Percentiles rank a stretch among this genome's conserved stretches.
Conservation (phyloP, 2,329 filamentous ascomycete species). For the Albifimbria verrucaria region DNA sequence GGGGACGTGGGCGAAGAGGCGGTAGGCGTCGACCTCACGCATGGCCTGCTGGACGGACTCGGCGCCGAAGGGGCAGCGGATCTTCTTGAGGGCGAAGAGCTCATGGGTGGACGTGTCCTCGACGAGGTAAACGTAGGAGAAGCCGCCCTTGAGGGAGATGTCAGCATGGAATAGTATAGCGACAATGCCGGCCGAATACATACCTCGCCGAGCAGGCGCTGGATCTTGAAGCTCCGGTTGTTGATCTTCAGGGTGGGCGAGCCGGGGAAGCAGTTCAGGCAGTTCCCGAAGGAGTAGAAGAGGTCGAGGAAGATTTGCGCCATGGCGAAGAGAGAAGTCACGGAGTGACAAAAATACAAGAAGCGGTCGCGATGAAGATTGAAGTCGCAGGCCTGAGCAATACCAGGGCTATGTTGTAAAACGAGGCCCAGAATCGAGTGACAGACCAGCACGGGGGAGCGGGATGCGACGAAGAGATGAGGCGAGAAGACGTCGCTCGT, state of each 20-base stretch:
- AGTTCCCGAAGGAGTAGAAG: conserved; percentile 88
- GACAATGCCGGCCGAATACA: conserved; percentile 16
- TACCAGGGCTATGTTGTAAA: too few relatives aligned
- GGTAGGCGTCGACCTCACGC: conserved; percentile 96
- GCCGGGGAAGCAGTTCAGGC: conserved; percentile 93
- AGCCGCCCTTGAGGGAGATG: conserved; percentile 66
- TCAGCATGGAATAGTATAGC: neutral
- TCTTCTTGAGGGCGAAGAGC: conserved; percentile 96
- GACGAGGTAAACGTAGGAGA: conserved; percentile 98
- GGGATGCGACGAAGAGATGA: too few relatives aligned
- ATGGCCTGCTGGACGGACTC: conserved; percentile 93
- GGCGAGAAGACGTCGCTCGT: too few relatives aligned
- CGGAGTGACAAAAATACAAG: neutral
- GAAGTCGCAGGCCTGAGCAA: neutral
- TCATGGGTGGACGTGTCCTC: conserved; percentile 82
- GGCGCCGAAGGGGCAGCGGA: conserved; percentile 94
- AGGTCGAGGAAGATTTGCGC: conserved; percentile 83
- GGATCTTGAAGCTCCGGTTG: conserved; percentile 89
- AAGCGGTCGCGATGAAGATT: neutral
- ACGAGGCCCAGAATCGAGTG: too few relatives aligned
- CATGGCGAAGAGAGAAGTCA: conserved; percentile 45
- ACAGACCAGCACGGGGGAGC: too few relatives aligned
- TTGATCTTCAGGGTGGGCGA: conserved; percentile 96
- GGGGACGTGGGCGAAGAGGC: conserved; percentile 75
- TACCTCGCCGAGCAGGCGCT: conserved; percentile 89